A percentile compares a stretch with the other conserved stretches of the same genome.
Conservation (phyloP, 208 protist species). For the Naegleria lovaniensis region DNA sequence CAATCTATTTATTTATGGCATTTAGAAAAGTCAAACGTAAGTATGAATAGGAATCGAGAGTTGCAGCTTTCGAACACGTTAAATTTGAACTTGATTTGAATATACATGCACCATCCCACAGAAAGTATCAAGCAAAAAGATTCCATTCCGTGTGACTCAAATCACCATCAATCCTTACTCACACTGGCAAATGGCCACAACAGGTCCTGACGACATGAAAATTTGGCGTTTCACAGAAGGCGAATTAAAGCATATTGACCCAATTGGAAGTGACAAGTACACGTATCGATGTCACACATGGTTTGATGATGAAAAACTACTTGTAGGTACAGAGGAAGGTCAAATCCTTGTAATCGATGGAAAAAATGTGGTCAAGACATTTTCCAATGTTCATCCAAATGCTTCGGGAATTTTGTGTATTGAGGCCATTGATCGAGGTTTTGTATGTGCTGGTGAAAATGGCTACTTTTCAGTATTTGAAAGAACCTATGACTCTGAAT, state of each 20-base stretch:
- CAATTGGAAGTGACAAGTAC: slow-evolving; percentile 30
- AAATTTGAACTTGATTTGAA: too few species aligned
- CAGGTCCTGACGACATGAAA: slow-evolving; percentile 31
- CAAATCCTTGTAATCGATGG: slow-evolving; percentile 34
- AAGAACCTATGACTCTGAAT: slow-evolving; percentile 39
- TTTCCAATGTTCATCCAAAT: slow-evolving; percentile 28
- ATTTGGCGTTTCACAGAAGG: slow-evolving; percentile 41
- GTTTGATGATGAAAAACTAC: slow-evolving; percentile 41
- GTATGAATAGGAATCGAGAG: too few species aligned
- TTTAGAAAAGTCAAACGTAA: slow-evolving; percentile 38
- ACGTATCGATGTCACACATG: slow-evolving; percentile 40
- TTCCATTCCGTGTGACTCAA: slow-evolving; percentile 21
- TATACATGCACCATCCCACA: neutral
- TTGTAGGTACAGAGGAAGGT: slow-evolving; percentile 42
- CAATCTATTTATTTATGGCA: slow-evolving; percentile 40
- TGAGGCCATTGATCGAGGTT: slow-evolving; percentile 30
- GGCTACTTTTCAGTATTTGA: slow-evolving; percentile 38
- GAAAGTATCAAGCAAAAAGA: slow-evolving; percentile 24
- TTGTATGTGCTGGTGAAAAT: slow-evolving; percentile 39
- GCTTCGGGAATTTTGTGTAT: slow-evolving; percentile 21
- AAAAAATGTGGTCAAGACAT: slow-evolving; percentile 35
- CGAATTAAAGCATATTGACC: slow-evolving; percentile 38
- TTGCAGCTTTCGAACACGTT: too few species aligned
- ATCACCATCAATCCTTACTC: slow-evolving; percentile 37
- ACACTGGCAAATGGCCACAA: slow-evolving; percentile 39